phyloP scores from a whole-genome alignment of 768 basidiomycete genomes.

The Phaeotremella fagi region DNA sequence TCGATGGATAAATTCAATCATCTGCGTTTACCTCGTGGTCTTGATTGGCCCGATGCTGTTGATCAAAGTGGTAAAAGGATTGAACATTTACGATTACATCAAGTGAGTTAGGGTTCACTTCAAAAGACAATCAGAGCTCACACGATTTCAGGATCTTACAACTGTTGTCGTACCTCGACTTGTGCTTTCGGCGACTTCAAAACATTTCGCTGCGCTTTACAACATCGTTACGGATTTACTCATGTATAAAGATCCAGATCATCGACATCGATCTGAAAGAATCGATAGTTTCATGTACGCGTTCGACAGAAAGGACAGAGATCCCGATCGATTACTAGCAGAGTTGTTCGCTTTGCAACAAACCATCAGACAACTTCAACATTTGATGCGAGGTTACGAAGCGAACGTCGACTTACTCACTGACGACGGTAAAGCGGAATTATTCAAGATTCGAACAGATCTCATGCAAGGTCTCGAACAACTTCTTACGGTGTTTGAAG shows the following conservation, averaged over 20 bases:
- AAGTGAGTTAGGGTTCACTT: slow-evolving; percentile 50
- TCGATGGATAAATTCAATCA: slow-evolving; percentile 94
- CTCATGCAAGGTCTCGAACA: slow-evolving; percentile 69
- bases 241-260: slow-evolving; percentile 81
- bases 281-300: slow-evolving; percentile 77
- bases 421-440: slow-evolving; percentile 53
- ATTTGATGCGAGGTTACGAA: slow-evolving; percentile 47
- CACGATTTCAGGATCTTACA: slow-evolving; percentile 67
- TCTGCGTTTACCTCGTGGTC: slow-evolving; percentile 58
- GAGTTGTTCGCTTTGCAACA: slow-evolving; percentile 57
- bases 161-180: slow-evolving; percentile 77
- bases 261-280: slow-evolving; percentile 69
- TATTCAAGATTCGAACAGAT: slow-evolving; percentile 67
- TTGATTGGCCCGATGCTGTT: slow-evolving; percentile 50
- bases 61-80: slow-evolving; percentile 33
- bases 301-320: slow-evolving; percentile 57
- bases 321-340: slow-evolving; percentile 23
- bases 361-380: slow-evolving; percentile 59
- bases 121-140: slow-evolving; percentile 1
- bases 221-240: slow-evolving; percentile 80
- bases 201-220: slow-evolving; percentile 78
- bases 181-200: slow-evolving; percentile 75
- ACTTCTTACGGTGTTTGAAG: slow-evolving; percentile 77
- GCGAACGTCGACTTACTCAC: slow-evolving; percentile 47
- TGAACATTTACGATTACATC: slow-evolving; percentile 63